A percentile compares a stretch with the other conserved stretches of the same genome.
These are phyloP conservation scores for Trichocomaceae sp. DNA, from an alignment of 2,329 filamentous ascomycete genomes.

Conservation along the genomic window DNA sequence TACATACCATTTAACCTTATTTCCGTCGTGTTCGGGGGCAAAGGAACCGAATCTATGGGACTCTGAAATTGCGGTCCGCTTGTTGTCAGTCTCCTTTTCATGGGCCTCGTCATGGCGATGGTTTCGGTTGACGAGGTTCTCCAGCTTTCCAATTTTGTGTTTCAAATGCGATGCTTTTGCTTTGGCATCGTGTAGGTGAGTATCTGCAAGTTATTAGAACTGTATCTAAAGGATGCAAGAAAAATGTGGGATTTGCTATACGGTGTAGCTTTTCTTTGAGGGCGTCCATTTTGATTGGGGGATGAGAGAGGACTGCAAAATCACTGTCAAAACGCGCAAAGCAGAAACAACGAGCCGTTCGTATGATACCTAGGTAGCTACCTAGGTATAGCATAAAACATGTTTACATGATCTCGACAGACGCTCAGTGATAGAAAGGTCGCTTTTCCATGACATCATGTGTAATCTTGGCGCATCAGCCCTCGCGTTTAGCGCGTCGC, in stretches of 20 bases:
- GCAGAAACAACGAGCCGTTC: not conserved
- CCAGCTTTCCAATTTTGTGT: constrained; percentile 58
- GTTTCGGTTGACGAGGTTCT: constrained; percentile 69
- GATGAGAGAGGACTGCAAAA: not conserved
- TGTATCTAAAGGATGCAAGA: not conserved
- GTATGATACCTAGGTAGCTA: no score
- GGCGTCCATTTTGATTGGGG: constrained; percentile 9
- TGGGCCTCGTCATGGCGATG: constrained; percentile 88
- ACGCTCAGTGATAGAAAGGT: no score
- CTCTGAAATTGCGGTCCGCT: constrained; percentile 56
- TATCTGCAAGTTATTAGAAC: not conserved
- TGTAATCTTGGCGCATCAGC: not conserved
- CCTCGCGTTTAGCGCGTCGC: not conserved
- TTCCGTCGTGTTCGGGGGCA: constrained; percentile 78
- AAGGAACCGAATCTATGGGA: constrained; percentile 82
- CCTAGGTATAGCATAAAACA: not conserved
- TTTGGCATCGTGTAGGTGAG: constrained; percentile 7
- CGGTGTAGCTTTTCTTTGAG: constrained; percentile 10
- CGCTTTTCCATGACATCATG: not conserved
- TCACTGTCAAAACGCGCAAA: not conserved
- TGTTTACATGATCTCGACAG: not conserved
- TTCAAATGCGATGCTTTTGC: constrained; percentile 41
- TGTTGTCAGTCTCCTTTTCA: constrained; percentile 74
- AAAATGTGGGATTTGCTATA: not conserved
- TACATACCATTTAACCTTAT: constrained; percentile 93